Evolutionary conservation across 208 protist species (phyloP), one percentile per base, ranked within the genome.

Genomic region (Trypanosoma boissoni): DNA sequence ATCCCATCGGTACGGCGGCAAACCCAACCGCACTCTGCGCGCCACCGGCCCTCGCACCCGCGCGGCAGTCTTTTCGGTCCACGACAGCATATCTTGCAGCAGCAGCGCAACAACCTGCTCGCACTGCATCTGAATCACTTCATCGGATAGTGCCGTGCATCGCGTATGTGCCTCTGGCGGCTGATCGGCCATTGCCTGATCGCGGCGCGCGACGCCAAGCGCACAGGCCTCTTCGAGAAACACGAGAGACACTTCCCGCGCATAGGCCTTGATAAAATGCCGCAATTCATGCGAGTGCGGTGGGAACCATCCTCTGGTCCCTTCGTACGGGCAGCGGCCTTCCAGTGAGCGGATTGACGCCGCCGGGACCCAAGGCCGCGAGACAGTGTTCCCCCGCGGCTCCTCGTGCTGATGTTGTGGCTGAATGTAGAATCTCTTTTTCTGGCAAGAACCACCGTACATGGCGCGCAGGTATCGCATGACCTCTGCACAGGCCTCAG

Each of bases 161-260:
- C 59, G 42, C 26, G 68, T 24, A 12, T 55, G 68, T 31, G 58
- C 73, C 18, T 77, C 67, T 24, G 20, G 49, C 24, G 76, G 72
- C 66, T 80, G 76, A 21, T 72, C 71, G 31, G 58, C 54, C 57
- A 75, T 68, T 31, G 61, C 76, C 26, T 74, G 66, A 5, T 59
- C 58, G 31, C 72, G 76, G 9, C 76, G 65, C 1, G 32, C 42
- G 4, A 69, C 51, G 60, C 76, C 82, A 31, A 76, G 51, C 0
- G 63, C 58, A 12, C 61, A 65, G 27, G 44, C 36, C 45, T 83
- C 79, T 18, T 81, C 68, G 28, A 91, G 51, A 52, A 90, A 90
- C 4, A 65, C 70, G 46, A 72, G 65, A 27, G 74, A 74, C 1
- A 74, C 76, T 53, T 80, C 74, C 10, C 63, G 50, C 8, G 69